Evolutionary conservation across 257 asterid species (phyloP).

Genomic region (Ligustrum vulgare): DNA sequence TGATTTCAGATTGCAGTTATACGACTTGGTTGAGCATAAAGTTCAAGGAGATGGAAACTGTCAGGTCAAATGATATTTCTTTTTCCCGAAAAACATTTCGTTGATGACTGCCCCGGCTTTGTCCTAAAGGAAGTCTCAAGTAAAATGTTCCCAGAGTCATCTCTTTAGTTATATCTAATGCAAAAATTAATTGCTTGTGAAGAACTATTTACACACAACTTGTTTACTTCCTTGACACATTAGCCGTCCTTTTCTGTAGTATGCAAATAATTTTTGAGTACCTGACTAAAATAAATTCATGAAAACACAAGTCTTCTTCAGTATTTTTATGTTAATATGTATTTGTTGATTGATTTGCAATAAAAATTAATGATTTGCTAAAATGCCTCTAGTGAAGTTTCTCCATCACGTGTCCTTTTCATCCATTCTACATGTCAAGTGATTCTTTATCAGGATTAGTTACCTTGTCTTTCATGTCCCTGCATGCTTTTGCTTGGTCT

Average conservation of each 20-base stretch:
- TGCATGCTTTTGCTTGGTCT: not conserved
- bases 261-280: not conserved
- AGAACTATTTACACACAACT: not conserved
- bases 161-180: not conserved
- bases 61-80: constrained; percentile 56
- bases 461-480: not conserved
- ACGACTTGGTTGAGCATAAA: constrained; percentile 86
- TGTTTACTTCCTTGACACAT: not conserved
- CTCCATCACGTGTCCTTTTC: not conserved
- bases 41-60: constrained; percentile 98
- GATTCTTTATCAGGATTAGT: not conserved
- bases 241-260: not conserved
- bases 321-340: not conserved
- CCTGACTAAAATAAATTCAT: not conserved
- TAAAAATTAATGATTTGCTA: not conserved
- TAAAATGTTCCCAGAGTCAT: not conserved
- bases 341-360: not conserved
- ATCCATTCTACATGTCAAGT: not conserved
- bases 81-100: not conserved
- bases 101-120: not conserved
- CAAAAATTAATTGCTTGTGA: not conserved
- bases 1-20: constrained; percentile 72
- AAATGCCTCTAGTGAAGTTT: not conserved
- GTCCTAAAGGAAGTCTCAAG: not conserved
- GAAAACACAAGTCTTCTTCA: not conserved